Evolutionary conservation across 2,329 filamentous ascomycete species (phyloP), one percentile per base, ranked within the genome.

Genomic region (Epichloe gansuensis): DNA sequence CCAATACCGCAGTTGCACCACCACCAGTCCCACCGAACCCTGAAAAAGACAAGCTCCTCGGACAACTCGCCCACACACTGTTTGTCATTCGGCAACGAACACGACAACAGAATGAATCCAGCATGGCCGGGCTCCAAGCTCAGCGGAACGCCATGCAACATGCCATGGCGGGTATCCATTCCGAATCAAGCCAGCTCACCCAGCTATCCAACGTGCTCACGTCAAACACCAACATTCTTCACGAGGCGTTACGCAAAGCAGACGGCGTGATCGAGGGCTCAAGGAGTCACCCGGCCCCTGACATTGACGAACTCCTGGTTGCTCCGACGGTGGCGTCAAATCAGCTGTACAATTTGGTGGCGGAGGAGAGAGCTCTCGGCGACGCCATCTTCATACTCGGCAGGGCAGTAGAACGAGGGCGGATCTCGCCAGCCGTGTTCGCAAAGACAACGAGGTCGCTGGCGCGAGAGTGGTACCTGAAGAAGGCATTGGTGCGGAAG

Each of bases 11-110:
- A 23, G 64, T 81, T 7, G 76, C 84, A 5, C 81, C 89, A 1
- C 91, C 93, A 0, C 90, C 91, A 0, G 89, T 96, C 35, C 91
- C 93, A 0, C 90, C 89, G 0, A 98, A 98, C 61, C 93, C 93
- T 0, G 89, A 97, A 68, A 96, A 95, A 65, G 89, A 97, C 66
- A 84, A 86, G 21, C 78, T 97, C 15, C 76, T 95, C 3, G 77
- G 78, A 50, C 85, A 89, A 44, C 77, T 97, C 34, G 89, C 84
- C 38, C 74, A 77, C 52, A 80, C 82, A 0, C 73, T 97, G 3
- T 74, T 82, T 51, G 71, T 78, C 40, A 82, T 87, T 56, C 82
- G 90, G 15, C 80, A 82, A 55, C 77, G 78, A 47, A 84, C 82
- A 50, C 77, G 85, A 46, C 69, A 77, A 27, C 86, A 93, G 61